Base-by-base conservation (phyloP, 768 basidiomycete species). In the Suillus brevipes region DNA sequence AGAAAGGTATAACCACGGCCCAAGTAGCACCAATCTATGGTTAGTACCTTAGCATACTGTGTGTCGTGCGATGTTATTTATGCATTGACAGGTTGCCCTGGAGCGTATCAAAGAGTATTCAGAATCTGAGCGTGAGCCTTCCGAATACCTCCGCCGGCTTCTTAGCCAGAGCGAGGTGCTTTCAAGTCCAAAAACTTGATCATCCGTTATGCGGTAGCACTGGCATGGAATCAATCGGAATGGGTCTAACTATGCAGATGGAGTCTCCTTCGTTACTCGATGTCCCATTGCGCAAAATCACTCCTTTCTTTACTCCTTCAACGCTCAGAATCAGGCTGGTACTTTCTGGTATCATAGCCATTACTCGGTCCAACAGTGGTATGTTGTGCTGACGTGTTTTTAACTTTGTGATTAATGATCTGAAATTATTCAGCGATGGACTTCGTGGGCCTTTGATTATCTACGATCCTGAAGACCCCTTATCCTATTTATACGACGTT, bases 241-340 rank as follows among this genome's bases (percentile, higher is more conserved):
- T 3, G 28, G 3, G 28, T 28, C 3, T 28, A 3, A 28, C 28
- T 28, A 3, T 1, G 3, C 3, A 3, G 28, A 28, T 28, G 83
- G 83, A 6, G 69, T 78, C 8, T 74, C 66, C 65, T 79, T 67
- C 34, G 76, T 79, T 31, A 75, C 55, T 9, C 82, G 82, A 64
- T 83, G 82, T 64, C 83, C 82, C 6, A 79, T 84, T 38, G 66
- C 78, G 14, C 71, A 78, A 20, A 52, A 63, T 0, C 67, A 83
- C 62, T 75, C 78, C 3, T 84, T 81, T 71, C 53, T 77, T 34
- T 83, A 85, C 69, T 55, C 76, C 6, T 82, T 83, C 66, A 63
- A 63, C 4, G 71, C 69, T 1, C 72, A 72, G 12, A 69, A 70
- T 18, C 81, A 82, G 62, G 77, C 80, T 7, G 69, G 69, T 31